Percentiles rank a stretch among this genome's conserved stretches.
Evolutionary conservation across 2,329 filamentous ascomycete genomes (phyloP).

Genomic region (Hymenoscyphus repandus): DNA sequence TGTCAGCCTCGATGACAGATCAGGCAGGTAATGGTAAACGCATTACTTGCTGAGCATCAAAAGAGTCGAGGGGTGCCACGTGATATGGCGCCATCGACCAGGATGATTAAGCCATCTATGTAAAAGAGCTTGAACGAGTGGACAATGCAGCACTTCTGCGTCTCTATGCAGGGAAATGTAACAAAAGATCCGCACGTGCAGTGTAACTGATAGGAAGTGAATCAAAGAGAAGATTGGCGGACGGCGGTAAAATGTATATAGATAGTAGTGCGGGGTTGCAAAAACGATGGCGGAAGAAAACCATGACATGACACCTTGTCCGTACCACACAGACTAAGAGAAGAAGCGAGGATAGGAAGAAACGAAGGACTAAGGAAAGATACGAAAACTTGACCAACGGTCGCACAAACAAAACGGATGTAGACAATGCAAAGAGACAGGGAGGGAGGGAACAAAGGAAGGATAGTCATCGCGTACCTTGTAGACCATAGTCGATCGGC

Average conservation of each 20-base stretch:
- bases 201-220: not conserved
- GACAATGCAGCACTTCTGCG: too few relatives aligned
- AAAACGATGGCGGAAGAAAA: not conserved
- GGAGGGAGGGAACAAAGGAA: not conserved
- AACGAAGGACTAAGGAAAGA: not conserved
- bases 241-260: not conserved
- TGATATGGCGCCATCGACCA: conserved; percentile 25
- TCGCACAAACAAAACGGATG: not conserved
- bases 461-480: conserved; percentile 32
- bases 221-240: not conserved
- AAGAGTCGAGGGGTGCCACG: conserved; percentile 12
- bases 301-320: conserved; percentile 6
- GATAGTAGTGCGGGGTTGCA: not conserved
- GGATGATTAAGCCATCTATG: conserved; percentile 3
- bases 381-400: not conserved
- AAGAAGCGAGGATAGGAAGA: too few relatives aligned
- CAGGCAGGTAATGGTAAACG: too few relatives aligned
- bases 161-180: conserved; percentile 1
- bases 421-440: not conserved
- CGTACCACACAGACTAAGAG: not conserved
- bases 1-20: too few relatives aligned
- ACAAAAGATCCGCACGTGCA: conserved; percentile 4
- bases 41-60: too few relatives aligned
- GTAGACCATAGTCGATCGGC: conserved; percentile 43
- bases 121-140: not conserved